Base-by-base conservation (phyloP, 2,329 filamentous ascomycete species). In the Penicillium verrucosum region DNA sequence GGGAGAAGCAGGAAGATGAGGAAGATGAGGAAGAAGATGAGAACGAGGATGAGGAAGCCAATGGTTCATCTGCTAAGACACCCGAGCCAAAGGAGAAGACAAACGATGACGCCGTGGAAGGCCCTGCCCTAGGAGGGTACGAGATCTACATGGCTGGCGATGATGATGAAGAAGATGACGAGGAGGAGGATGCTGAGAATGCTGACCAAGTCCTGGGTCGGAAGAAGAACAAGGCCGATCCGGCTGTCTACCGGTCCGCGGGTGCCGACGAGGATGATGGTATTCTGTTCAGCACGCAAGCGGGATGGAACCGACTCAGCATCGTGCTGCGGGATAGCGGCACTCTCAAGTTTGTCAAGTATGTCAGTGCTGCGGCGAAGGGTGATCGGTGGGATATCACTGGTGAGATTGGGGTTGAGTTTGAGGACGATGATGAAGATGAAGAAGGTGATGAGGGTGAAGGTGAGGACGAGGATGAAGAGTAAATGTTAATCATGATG, bases 361-460 rank as follows among this genome's bases (percentile, higher is more conserved):
- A 97, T 73, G 89, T 99, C 23, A 95, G 89, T 74, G 81, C 81
- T 58, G 84, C 82, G 49, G 94, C 94, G 8, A 85, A 85, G 69
- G 94, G 94, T 0, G 94, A 97, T 75, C 82, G 94, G 42, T 97
- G 92, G 91, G 94, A 99, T 76, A 81, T 97, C 48, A 88, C 85
- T 45, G 94, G 86, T 0, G 85, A 86, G 34, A 90, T 89, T 72
- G 90, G 88, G 25, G 87, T 96, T 32, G 81, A 81, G 50, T 82
- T 82, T 62, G 80, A 78, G 14, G 82, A 82, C 12, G 79, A 79
- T 40, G 81, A 77, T 4, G 77, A 73, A 2, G 74, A 71, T 14
- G 72, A 70, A 9, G 73, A 70, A 3, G 72, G 68, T 1, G 73
- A 70, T 3, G 72, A 68, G 68, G 72, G 69, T 1, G 73, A 70